Base-by-base conservation (phyloP, 2,329 filamentous ascomycete genomes). In the Colletotrichum acutatum region DNA sequence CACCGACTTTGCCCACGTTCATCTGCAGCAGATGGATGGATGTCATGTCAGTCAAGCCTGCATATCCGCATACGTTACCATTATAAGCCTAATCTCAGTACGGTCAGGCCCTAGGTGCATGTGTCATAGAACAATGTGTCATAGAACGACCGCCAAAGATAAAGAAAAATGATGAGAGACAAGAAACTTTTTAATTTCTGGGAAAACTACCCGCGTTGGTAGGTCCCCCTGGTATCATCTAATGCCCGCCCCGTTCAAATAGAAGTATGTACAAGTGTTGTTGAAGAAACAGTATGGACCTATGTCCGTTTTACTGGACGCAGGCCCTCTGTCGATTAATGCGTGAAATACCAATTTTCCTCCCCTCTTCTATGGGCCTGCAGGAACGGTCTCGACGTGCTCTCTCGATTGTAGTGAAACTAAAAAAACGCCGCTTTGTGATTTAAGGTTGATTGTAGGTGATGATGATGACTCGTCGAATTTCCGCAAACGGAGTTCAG, bases 201-300 rank as follows among this genome's bases (percentile, higher is more conserved):
- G 62, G 37, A 42, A 30, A 52, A 69, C 66, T 49, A 34, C 30
- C 59, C 30, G 46, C 26, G 34, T 54, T 57, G 32, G 42, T 49
- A 49, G 42, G 19, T 34, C 42, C 59, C 70, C 14, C 70, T 72
- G 66, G 66, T 72, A 72, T 72, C 69, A 69, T 72, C 59, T 56
- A 64, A 49, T 53, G 16, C 16, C 16, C 19, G n/a, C 32, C 64
- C 24, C 34, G 26, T 28, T 52, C 30, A 68, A 59, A 64, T 28
- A 16, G 28, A 62, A 26, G n/a, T 64, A 59, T 68, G 42, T 72
- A 72, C 68, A 71, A 28, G 7, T 19, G 28, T 42, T 52, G 59
- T 53, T 11, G n/a, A 34, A n/a, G 52, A 37, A 37, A 28, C 57
- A n/a, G n/a, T 60, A 24, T 60, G 66, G 16, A 42, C 37, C 59